A percentile compares a stretch with the other conserved stretches of the same genome.
Evolutionary conservation across 371 early-diverging fungal genomes (phyloP).

Genomic region (Mortierella sp.): DNA sequence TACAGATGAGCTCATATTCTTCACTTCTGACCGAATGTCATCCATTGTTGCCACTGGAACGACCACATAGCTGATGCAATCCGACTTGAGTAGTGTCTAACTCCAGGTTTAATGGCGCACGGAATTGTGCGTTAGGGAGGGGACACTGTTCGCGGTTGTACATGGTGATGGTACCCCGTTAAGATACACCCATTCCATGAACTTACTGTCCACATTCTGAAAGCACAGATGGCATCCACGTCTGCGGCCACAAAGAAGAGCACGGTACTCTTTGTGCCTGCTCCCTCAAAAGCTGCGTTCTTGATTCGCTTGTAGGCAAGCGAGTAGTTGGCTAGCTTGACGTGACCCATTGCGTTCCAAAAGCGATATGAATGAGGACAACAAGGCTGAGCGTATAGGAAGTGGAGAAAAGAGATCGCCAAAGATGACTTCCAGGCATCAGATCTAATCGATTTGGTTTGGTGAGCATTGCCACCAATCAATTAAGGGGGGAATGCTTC

Average conservation of each 20-base stretch:
- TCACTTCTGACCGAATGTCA: conserved; percentile 28
- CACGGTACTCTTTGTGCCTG: conserved; percentile 41
- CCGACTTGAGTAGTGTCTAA: conserved; percentile 43
- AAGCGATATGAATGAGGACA: background rate
- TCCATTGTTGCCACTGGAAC: conserved; percentile 43
- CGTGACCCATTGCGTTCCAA: conserved; percentile 40
- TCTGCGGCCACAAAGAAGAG: conserved; percentile 85
- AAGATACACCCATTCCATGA: no score
- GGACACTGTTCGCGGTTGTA: no score
- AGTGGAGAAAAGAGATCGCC: background rate
- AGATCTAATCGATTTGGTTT: no score
- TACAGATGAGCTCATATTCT: conserved; percentile 34
- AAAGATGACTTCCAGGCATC: no score
- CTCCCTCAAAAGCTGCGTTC: conserved; percentile 40
- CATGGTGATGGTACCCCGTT: no score
- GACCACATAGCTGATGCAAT: conserved; percentile 51
- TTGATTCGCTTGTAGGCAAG: conserved; percentile 51
- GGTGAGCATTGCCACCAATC: conserved; percentile 4
- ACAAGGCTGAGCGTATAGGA: background rate
- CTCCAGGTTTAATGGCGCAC: no score
- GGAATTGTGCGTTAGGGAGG: no score
- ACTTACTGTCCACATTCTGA: conserved; percentile 79
- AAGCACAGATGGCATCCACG: conserved; percentile 89
- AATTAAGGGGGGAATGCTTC: conserved; percentile 8
- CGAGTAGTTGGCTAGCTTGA: conserved; percentile 50